These are phyloP conservation scores for Verbena officinalis DNA, from an alignment of 257 asterid species.

Conservation along the genomic window DNA sequence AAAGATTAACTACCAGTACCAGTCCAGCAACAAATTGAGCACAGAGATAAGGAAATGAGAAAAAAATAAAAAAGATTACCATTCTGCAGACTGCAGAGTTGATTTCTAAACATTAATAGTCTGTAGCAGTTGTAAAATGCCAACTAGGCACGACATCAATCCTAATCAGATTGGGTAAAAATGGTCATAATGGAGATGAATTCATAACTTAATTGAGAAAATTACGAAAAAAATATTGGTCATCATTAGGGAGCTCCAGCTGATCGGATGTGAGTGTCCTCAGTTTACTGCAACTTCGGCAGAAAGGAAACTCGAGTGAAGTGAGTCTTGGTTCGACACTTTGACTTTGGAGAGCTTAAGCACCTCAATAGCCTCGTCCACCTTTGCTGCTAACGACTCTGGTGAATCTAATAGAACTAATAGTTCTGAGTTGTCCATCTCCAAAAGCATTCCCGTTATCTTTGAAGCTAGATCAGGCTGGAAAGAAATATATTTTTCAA, in stretches of 20 bases:
- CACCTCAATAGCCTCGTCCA: slow-evolving; percentile 59
- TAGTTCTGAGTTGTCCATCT: slow-evolving; percentile 62
- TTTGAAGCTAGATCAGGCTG: slow-evolving; percentile 58
- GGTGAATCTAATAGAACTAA: slow-evolving; percentile 55
- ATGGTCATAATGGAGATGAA: neutral
- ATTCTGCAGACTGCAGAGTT: neutral
- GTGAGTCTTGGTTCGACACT: slow-evolving; percentile 44
- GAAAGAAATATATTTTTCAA: neutral
- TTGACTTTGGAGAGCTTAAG: slow-evolving; percentile 45
- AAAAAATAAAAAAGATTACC: neutral
- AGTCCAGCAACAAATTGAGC: neutral
- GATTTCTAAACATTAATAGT: neutral
- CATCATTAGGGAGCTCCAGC: slow-evolving; percentile 7
- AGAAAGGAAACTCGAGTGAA: slow-evolving; percentile 41
- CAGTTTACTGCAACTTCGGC: slow-evolving; percentile 46
- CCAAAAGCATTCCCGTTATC: slow-evolving; percentile 68
- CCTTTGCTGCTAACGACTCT: slow-evolving; percentile 48
- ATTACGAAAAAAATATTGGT: neutral
- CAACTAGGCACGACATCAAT: neutral
- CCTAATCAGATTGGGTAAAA: neutral
- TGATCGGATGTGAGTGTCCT: slow-evolving; percentile 3
- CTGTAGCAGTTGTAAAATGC: neutral
- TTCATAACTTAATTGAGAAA: neutral
- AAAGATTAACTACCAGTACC: neutral
- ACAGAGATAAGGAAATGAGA: neutral